Percentiles rank a stretch among this genome's conserved stretches.
phyloP scores from a whole-genome alignment of 2,329 filamentous ascomycete genomes.

The Catunica adiposa region DNA sequence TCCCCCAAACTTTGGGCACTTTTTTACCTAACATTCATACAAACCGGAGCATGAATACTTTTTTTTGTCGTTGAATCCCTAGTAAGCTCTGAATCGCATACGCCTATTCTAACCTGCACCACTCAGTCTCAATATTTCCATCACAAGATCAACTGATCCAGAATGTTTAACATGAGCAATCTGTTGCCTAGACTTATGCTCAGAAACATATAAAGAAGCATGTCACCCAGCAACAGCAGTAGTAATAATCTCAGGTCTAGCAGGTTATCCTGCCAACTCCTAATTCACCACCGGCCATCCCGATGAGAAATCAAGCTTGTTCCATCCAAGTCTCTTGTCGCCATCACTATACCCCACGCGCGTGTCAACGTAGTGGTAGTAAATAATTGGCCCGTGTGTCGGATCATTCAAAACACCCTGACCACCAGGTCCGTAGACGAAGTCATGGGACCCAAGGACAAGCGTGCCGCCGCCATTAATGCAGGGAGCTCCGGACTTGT shows the following conservation, averaged over 20 bases:
- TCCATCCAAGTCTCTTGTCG: conserved; percentile 36
- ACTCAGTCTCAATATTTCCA: no score
- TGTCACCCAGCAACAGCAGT: no score
- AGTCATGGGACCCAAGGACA: conserved; percentile 42
- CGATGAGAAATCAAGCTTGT: conserved; percentile 30
- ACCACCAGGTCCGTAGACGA: conserved; percentile 48
- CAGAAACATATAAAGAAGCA: no score
- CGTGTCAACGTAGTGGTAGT: conserved; percentile 25
- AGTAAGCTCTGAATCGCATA: no score
- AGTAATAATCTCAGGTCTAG: no score
- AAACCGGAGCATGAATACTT: no score
- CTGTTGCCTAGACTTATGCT: no score
- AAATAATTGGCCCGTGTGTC: conserved; percentile 27
- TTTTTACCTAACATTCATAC: background rate
- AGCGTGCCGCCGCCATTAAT: conserved; percentile 44
- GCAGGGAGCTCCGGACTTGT: conserved; percentile 36
- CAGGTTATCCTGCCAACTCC: no score
- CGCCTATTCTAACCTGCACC: no score
- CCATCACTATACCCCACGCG: conserved; percentile 19
- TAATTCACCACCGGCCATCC: conserved; percentile 29
- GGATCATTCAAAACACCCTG: conserved; percentile 28
- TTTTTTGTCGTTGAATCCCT: no score
- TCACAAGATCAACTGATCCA: no score
- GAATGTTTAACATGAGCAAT: no score
- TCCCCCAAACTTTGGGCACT: background rate